Evolutionary conservation across 176 grass and related monocot genomes (phyloP).

Genomic region (Metroxylon sagu): DNA sequence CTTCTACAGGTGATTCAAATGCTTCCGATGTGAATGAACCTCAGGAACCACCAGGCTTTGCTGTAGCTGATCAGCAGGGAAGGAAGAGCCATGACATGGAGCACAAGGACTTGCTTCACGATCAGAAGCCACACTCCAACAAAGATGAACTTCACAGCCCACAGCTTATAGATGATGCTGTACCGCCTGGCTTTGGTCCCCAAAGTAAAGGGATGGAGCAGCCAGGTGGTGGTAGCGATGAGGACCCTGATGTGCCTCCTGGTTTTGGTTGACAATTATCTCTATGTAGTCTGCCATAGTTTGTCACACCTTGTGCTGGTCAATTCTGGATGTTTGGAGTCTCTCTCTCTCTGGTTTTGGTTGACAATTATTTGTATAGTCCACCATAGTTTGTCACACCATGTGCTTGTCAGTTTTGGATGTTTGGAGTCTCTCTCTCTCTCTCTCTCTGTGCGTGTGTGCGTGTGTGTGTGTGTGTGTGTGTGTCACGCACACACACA

Average conservation of each 20-base stretch:
- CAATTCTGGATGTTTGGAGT: no score
- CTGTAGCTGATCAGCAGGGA: constrained; percentile 23
- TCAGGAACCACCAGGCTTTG: constrained; percentile 60
- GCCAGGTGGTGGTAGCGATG: constrained; percentile 21
- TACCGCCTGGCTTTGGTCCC: constrained; percentile 8
- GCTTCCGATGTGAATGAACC: constrained; percentile 36
- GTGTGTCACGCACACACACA: no score
- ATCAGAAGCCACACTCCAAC: not conserved
- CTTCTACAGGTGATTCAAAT: constrained; percentile 15
- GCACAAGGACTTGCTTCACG: not conserved
- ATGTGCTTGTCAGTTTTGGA: no score
- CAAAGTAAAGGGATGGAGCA: not conserved
- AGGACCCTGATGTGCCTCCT: constrained; percentile 55
- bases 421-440: no score
- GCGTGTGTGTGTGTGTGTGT: no score
- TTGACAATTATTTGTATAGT: constrained; percentile 10
- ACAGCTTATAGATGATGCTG: constrained; percentile 6
- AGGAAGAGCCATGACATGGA: constrained; percentile 1
- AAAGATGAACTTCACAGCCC: no score
- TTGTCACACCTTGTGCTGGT: no score
- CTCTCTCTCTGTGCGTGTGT: no score
- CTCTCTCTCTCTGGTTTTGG: constrained; percentile 12
- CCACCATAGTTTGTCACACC: no score
- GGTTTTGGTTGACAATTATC: constrained; percentile 46
- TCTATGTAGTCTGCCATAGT: no score